Evolutionary conservation across 148 eudicot genomes (phyloP), one percentile per base, ranked within the genome.

Genomic region (Spergularia bocconei): DNA sequence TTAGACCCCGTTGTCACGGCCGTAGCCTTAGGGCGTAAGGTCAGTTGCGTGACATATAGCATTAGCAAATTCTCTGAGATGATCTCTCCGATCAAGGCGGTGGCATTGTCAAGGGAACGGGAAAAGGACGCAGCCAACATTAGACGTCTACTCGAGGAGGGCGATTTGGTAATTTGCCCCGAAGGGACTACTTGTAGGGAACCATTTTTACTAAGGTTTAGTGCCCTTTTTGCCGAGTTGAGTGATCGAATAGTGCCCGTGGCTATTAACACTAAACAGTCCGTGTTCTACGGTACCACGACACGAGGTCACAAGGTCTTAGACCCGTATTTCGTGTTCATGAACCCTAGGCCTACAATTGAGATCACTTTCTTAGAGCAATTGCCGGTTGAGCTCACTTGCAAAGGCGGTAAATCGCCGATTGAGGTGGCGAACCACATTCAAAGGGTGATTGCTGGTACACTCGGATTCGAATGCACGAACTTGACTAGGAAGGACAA

Each of bases 371-470:
- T 80, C 54, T 75, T 83, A 20, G 81, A 80, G 15, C 71, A 74
- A 55, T 69, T 83, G 69, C 76, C 78, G 11, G 67, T 33, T 39
- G 78, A 59, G 54, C 39, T 41, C 60, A 77, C 83, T 29, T 83
- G 83, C 56, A 77, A 71, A 4, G 69, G 15, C 21, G 81, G 83
- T 7, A 80, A 78, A 9, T 23, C 13, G 60, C 21, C 79, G 5
- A 80, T 73, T 50, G 86, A 83, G 29, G 86, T 83, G n/a, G 86
- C 86, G 1, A 83, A 83, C 57, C 44, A 74, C 59, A 78, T 80
- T 52, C 86, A 83, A 25, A 72, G 51, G 29, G 62, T 66, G 53
- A 76, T 83, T 52, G 83, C 74, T 11, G 72, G 52, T 55, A 69
- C 80, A n/a, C 67, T 83, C 51, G 81, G 83, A 20, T 83, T 61